A percentile compares a stretch with the other conserved stretches of the same genome.
Evolutionary conservation across 2,329 filamentous ascomycete genomes (phyloP).

Genomic region (Shiraia bambusicola): DNA sequence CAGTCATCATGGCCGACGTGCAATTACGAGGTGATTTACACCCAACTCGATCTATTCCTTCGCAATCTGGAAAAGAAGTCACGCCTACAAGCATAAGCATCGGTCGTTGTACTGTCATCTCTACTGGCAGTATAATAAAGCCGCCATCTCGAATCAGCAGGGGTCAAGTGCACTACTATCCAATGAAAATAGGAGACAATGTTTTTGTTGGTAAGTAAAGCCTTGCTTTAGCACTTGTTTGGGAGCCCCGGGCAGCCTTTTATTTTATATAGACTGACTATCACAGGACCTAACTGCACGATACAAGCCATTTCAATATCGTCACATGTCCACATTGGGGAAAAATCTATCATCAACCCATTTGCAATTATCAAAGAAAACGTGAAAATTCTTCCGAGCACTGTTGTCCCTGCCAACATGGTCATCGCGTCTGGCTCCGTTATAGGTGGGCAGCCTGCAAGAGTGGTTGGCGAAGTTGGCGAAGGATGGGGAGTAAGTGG

Average conservation of each 20-base stretch:
- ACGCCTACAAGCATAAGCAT: constrained; percentile 70
- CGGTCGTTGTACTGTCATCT: constrained; percentile 88
- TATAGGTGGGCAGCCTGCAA: constrained; percentile 63
- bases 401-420: constrained; percentile 83
- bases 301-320: constrained; percentile 83
- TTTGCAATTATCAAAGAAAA: constrained; percentile 94
- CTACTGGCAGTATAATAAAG: constrained; percentile 72
- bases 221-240: too few relatives aligned
- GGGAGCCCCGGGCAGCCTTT: too few relatives aligned
- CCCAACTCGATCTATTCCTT: constrained; percentile 41
- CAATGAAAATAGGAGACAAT: constrained; percentile 90
- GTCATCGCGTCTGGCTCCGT: constrained; percentile 90
- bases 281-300: constrained; percentile 55
- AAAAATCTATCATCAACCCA: constrained; percentile 74
- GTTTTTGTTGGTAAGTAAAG: constrained; percentile 82
- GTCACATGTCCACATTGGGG: constrained; percentile 82
- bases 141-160: constrained; percentile 83
- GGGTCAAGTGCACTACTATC: constrained; percentile 75
- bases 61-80: constrained; percentile 34
- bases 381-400: constrained; percentile 80
- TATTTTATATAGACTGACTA: not conserved
- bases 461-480: constrained; percentile 52
- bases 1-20: constrained; percentile 92
- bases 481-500: constrained; percentile 53
- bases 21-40: constrained; percentile 88